phyloP scores from a whole-genome alignment of 108 stramenopile genomes.

The Epithemia pelagica region DNA sequence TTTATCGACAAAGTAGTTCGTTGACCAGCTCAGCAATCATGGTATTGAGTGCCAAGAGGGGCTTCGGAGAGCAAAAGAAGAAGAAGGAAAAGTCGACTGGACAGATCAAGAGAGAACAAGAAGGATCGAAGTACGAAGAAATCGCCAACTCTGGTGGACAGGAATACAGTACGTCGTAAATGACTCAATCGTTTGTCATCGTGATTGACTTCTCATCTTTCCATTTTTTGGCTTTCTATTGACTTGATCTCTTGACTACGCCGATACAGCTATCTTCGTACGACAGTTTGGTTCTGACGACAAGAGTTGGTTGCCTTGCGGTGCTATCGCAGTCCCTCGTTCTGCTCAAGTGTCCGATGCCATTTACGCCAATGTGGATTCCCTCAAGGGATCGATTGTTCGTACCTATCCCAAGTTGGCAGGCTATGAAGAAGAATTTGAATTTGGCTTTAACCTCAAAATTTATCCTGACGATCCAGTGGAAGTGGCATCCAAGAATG shows the following conservation, averaged over 20 bases:
- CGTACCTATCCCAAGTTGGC: conserved; percentile 62
- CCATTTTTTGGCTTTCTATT: not conserved
- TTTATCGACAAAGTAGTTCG: not conserved
- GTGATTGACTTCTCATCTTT: not conserved
- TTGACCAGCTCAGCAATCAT: not conserved
- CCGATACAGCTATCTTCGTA: conserved; percentile 42
- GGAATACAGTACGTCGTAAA: conserved; percentile 42
- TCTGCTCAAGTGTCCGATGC: conserved; percentile 76
- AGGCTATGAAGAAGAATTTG: conserved; percentile 70
- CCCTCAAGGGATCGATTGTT: conserved; percentile 51
- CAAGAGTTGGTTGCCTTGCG: conserved; percentile 72
- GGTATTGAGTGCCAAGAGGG: conserved; percentile 25
- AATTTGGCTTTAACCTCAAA: conserved; percentile 84
- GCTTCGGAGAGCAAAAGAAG: conserved; percentile 56
- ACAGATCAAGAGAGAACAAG: conserved; percentile 56
- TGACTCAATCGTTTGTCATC: no score
- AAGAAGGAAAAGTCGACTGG: conserved; percentile 50
- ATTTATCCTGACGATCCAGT: conserved; percentile 85
- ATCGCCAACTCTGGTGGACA: conserved; percentile 74
- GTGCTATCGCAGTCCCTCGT: conserved; percentile 72
- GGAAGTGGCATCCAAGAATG: conserved; percentile 62
- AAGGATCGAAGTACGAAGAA: conserved; percentile 69
- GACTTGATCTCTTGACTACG: not conserved
- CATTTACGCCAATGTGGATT: conserved; percentile 69
- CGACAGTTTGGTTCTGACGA: conserved; percentile 82